Conservation (phyloP, 129 eudicot species). For the Chrysanthemum makinoi region DNA sequence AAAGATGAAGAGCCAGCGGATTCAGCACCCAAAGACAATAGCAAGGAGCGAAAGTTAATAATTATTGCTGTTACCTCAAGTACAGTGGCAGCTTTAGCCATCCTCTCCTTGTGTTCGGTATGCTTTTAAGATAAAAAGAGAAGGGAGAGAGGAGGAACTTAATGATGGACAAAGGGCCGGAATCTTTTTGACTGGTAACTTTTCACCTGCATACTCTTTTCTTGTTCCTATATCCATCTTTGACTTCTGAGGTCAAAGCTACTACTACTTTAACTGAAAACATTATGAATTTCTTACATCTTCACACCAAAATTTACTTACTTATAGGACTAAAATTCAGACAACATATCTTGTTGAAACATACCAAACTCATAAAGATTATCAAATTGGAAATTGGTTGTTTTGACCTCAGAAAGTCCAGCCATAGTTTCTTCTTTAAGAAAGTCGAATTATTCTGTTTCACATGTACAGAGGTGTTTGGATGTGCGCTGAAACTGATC, state of each 20-base stretch:
- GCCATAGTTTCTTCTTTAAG: background rate
- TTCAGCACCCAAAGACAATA: constrained; percentile 3
- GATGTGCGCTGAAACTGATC: too few relatives aligned
- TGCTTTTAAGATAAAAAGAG: constrained; percentile 26
- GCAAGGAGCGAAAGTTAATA: constrained; percentile 29
- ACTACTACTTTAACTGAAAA: background rate
- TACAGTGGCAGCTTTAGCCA: constrained; percentile 32
- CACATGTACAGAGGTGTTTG: background rate
- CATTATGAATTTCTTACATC: background rate
- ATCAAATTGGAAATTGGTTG: background rate
- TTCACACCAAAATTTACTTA: background rate
- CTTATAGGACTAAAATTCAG: background rate
- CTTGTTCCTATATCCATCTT: background rate
- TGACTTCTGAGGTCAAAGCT: background rate
- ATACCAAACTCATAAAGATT: background rate
- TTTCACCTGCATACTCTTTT: constrained; percentile 13
- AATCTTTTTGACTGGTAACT: constrained; percentile 22
- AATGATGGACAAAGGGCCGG: constrained; percentile 16
- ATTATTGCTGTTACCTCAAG: constrained; percentile 33
- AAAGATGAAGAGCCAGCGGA: background rate
- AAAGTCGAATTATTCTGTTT: background rate
- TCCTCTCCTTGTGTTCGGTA: constrained; percentile 23
- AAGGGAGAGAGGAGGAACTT: constrained; percentile 11
- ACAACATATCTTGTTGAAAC: background rate
- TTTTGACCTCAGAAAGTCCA: constrained; percentile 3